Base-by-base conservation (phyloP, 2,329 filamentous ascomycete genomes). In the Diaporthe helianthi region DNA sequence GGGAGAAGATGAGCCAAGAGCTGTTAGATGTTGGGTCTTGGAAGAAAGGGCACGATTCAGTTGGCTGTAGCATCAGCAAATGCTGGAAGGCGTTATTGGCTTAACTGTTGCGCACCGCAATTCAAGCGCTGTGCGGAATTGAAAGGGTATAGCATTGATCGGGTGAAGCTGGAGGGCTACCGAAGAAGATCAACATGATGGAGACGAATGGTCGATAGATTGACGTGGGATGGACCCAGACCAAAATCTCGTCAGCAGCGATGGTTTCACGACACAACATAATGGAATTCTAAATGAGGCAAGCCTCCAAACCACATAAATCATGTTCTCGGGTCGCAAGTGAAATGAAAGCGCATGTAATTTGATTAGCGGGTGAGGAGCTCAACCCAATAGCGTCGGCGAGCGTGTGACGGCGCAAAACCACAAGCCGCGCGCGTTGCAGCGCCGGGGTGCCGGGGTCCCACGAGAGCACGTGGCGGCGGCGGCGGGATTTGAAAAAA, bases 21-120 rank as follows among this genome's bases (percentile, higher is more conserved):
- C 46, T 17, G 26, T 31, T n/a, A 31, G 44, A 55, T 19, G 51
- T 46, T 26, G 47, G 47, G 36, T 46, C 26, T 36, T 22, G 26
- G 33, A 36, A 64, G 31, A 19, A 33, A 65, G 26, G 63, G 53
- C 44, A 51, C 47, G 26, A 54, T 38, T 47, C 41, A 51, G 33
- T 69, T 65, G n/a, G 63, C 44, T 61, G 55, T 63, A 67, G 70
- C 70, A 69, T 69, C 65, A 71, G 67, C 70, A 58, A 67, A 53
- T 52, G 58, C 54, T 64, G 52, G 58, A 49, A 53, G 55, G 67
- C 60, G 58, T 71, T 38, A 60, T 67, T 58, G 67, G 67, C 63
- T 69, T 58, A 13, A 15, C 44, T 33, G 17, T 47, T 60, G 33
- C 36, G 66, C 38, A 55, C 46, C 52, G 61, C 51, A 31, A 29